These are phyloP conservation scores for Stachybotrys chartarum DNA, from an alignment of 2,329 filamentous ascomycete species.

Conservation along the genomic window DNA sequence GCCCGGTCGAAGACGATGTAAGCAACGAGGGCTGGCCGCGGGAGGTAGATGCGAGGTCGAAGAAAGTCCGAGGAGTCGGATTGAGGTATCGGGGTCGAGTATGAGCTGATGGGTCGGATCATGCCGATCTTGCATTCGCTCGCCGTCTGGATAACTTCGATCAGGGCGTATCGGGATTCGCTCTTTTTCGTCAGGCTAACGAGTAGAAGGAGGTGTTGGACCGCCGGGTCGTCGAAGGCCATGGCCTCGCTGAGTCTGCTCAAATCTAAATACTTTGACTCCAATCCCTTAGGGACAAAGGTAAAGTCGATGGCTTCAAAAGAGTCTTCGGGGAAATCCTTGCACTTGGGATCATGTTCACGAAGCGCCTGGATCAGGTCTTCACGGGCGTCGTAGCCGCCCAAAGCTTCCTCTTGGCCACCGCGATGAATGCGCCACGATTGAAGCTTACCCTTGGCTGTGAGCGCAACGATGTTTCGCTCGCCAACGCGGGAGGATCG, in stretches of 20 bases:
- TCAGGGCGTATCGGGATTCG: slow-evolving; percentile 60
- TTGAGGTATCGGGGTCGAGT: slow-evolving; percentile 43
- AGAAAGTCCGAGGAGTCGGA: slow-evolving; percentile 24
- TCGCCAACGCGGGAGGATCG: slow-evolving; percentile 69
- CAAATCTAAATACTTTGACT: slow-evolving; percentile 41
- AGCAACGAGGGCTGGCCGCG: slow-evolving; percentile 70
- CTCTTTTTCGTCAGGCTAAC: slow-evolving; percentile 47
- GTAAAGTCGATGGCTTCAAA: slow-evolving; percentile 77
- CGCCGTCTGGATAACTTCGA: slow-evolving; percentile 60
- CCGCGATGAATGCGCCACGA: slow-evolving; percentile 86
- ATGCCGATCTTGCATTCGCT: slow-evolving; percentile 51
- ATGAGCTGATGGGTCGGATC: slow-evolving; percentile 61
- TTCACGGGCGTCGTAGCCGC: slow-evolving; percentile 63
- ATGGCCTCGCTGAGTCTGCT: slow-evolving; percentile 44
- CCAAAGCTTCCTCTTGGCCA: slow-evolving; percentile 69
- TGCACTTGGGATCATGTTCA: slow-evolving; percentile 40
- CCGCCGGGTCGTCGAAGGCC: slow-evolving; percentile 39
- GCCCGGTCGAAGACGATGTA: slow-evolving; percentile 76
- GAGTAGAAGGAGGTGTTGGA: slow-evolving; percentile 56
- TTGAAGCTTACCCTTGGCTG: slow-evolving; percentile 69
- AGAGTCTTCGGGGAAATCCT: slow-evolving; percentile 45
- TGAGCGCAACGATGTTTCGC: slow-evolving; percentile 74
- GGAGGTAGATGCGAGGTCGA: slow-evolving; percentile 66
- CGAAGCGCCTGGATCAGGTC: slow-evolving; percentile 57
- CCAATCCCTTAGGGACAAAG: slow-evolving; percentile 51